A percentile compares a stretch with the other conserved stretches of the same genome.
Evolutionary conservation across 1,139 yeast species (phyloP).

Genomic region (Candida smagusa): DNA sequence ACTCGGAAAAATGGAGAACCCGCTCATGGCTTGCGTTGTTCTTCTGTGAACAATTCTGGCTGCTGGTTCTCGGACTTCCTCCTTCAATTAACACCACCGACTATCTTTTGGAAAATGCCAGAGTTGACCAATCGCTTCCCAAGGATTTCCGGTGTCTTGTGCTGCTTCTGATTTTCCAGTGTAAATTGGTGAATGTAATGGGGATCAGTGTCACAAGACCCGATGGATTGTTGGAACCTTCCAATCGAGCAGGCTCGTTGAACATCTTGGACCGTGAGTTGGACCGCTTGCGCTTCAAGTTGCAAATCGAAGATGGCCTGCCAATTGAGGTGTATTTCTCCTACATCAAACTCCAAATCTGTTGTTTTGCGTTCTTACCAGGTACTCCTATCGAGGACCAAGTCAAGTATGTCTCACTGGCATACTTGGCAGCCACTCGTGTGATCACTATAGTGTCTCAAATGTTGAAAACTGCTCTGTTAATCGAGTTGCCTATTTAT

Average conservation of each 20-base stretch:
- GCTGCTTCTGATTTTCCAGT: conserved; percentile 76
- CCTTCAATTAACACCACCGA: conserved; percentile 80
- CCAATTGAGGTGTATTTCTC: conserved; percentile 75
- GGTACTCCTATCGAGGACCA: conserved; percentile 89
- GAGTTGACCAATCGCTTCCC: conserved; percentile 67
- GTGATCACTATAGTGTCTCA: conserved; percentile 76
- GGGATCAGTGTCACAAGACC: conserved; percentile 87
- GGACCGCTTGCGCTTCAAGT: conserved; percentile 62
- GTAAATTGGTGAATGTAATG: conserved; percentile 80
- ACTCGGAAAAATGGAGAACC: conserved; percentile 93
- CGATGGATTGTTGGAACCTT: conserved; percentile 85
- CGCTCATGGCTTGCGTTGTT: conserved; percentile 89
- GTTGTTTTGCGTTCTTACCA: conserved; percentile 88
- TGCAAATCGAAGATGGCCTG: conserved; percentile 60
- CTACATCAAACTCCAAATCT: conserved; percentile 76
- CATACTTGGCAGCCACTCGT: conserved; percentile 78
- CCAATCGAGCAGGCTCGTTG: conserved; percentile 76
- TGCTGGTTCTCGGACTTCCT: conserved; percentile 82
- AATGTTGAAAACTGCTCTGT: conserved; percentile 59
- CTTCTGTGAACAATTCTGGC: conserved; percentile 88
- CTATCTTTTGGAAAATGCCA: conserved; percentile 74
- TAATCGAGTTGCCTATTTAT: conserved; percentile 83
- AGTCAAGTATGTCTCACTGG: conserved; percentile 77
- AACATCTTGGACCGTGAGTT: conserved; percentile 75
- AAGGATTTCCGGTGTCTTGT: conserved; percentile 69